Evolutionary conservation across 139 green algal genomes (phyloP).

Genomic region (Asterochloris sp.): DNA sequence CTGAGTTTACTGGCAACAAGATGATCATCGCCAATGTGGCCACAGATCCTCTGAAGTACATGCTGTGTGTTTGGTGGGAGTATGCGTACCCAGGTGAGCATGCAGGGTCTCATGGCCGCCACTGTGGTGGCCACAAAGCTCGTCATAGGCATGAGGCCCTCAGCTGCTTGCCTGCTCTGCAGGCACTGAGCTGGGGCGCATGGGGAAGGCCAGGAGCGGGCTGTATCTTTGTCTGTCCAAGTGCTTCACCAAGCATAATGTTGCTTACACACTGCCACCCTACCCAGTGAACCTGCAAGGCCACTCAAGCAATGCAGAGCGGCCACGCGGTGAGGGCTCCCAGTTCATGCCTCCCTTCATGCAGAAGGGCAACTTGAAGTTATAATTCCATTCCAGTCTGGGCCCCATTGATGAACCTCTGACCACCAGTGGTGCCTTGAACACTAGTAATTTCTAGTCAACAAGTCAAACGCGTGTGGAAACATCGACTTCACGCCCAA

Average conservation of each 20-base stretch:
- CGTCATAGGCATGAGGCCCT: background rate
- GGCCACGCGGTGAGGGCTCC: constrained; percentile 15
- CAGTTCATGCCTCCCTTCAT: constrained; percentile 28
- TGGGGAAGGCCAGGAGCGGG: constrained; percentile 14
- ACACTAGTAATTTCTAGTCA: too few species aligned
- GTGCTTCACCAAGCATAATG: background rate
- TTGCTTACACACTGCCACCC: constrained; percentile 23
- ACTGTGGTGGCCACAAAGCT: background rate
- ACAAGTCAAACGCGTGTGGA: too few species aligned
- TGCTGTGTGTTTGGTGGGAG: constrained; percentile 25
- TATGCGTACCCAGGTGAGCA: constrained; percentile 19
- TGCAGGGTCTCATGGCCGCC: background rate
- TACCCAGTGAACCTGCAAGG: constrained; percentile 14
- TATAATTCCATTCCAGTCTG: background rate
- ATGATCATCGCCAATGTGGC: constrained; percentile 23
- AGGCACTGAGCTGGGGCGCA: constrained; percentile 28
- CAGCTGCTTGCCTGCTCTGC: background rate
- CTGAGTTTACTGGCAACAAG: constrained; percentile 19
- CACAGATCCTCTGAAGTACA: constrained; percentile 28
- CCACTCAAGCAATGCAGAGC: background rate
- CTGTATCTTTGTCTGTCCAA: constrained; percentile 21
- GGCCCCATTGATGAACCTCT: too few species aligned
- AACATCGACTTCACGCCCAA: too few species aligned
- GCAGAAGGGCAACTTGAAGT: constrained; percentile 6
- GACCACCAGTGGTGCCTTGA: too few species aligned